phyloP scores from a whole-genome alignment of 768 basidiomycete genomes.

The Tylopilus rubrobrunneus region DNA sequence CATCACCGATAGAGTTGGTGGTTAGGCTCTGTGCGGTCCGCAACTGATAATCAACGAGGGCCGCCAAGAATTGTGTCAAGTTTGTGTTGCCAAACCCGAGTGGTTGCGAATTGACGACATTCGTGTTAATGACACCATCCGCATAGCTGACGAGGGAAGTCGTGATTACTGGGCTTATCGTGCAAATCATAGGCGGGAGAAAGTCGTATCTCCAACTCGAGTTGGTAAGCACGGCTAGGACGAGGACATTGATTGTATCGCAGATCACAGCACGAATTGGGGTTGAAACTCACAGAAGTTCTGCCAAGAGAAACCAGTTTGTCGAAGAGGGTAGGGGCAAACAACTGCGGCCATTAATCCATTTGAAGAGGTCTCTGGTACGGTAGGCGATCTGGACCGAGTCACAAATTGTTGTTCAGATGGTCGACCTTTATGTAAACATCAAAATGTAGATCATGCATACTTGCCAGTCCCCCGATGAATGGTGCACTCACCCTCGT shows the following conservation, averaged over 20 bases:
- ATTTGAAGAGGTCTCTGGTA: neutral
- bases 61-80: constrained; percentile 11
- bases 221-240: constrained; percentile 1
- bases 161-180: constrained; percentile 6
- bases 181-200: constrained; percentile 8
- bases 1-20: constrained; percentile 17
- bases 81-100: constrained; percentile 1
- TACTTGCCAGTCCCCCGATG: neutral
- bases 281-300: neutral
- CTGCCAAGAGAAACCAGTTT: neutral
- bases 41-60: constrained; percentile 3
- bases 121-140: neutral
- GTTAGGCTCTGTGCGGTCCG: constrained; percentile 10
- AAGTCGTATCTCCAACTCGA: constrained; percentile 14
- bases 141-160: constrained; percentile 14
- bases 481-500: neutral
- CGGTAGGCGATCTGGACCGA: neutral
- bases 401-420: constrained; percentile 4
- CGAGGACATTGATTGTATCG: neutral
- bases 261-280: neutral
- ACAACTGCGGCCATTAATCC: constrained; percentile 1
- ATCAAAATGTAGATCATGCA: neutral
- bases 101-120: neutral
- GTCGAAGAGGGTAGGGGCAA: constrained; percentile 4
- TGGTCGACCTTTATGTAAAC: neutral